Percentiles rank a stretch among this genome's conserved stretches.
Evolutionary conservation across 768 basidiomycete genomes (phyloP).

Genomic region (Cubamyces sp.): DNA sequence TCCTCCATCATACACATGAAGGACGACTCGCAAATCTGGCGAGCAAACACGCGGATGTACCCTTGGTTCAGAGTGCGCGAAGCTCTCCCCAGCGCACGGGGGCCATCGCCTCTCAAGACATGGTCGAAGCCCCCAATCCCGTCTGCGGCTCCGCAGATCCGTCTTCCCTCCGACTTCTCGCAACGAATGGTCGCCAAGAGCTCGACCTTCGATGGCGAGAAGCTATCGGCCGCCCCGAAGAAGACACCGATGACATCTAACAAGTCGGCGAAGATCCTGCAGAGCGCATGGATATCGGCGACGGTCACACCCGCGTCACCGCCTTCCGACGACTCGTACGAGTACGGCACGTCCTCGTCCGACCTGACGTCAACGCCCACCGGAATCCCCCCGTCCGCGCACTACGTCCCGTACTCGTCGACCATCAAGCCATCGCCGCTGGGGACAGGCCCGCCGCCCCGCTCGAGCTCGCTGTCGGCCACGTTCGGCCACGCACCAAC

Average conservation of each 20-base stretch:
- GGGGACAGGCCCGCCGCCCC: conserved; percentile 15
- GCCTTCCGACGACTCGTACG: conserved; percentile 17
- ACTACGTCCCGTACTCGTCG: conserved; percentile 25
- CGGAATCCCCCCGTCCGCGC: conserved; percentile 21
- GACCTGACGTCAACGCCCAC: conserved; percentile 26
- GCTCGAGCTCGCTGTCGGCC: conserved; percentile 24
- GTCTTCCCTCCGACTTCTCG: conserved; percentile 14
- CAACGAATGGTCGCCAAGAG: conserved; percentile 1
- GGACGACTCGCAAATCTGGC: conserved; percentile 56
- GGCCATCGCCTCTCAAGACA: conserved; percentile 40
- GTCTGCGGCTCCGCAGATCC: conserved; percentile 18
- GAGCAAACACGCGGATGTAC: conserved; percentile 49
- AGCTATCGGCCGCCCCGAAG: conserved; percentile 16
- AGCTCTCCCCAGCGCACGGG: conserved; percentile 39
- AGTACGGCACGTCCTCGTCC: conserved; percentile 18
- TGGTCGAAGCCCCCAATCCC: conserved; percentile 36
- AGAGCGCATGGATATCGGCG: conserved; percentile 24
- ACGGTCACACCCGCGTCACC: conserved; percentile 26
- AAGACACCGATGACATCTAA: conserved; percentile 18
- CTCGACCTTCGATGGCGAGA: conserved; percentile 19
- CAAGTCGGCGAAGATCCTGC: conserved; percentile 25
- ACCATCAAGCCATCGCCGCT: conserved; percentile 26
- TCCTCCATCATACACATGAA: conserved; percentile 46
- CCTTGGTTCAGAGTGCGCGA: conserved; percentile 37
- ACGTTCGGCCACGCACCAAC: conserved; percentile 19